phyloP scores from a whole-genome alignment of 208 protist species.

The Wallacemonas sp. region DNA sequence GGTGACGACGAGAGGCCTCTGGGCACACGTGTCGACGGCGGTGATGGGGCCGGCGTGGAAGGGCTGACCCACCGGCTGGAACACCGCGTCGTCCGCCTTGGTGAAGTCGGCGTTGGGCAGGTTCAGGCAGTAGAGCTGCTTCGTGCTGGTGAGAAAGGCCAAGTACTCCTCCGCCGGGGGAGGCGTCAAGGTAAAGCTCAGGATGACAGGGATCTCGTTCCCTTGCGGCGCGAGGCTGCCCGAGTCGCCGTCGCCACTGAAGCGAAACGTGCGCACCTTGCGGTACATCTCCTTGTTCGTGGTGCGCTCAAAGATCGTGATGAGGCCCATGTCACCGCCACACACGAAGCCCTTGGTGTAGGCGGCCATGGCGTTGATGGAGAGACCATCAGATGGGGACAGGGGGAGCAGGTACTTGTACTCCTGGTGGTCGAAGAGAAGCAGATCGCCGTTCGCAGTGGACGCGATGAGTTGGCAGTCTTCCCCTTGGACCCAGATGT shows the following conservation, averaged over 20 bases:
- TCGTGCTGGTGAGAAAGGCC: constrained; percentile 91
- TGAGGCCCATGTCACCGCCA: constrained; percentile 92
- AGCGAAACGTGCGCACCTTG: constrained; percentile 92
- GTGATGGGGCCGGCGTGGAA: constrained; percentile 91
- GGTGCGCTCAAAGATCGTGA: constrained; percentile 92
- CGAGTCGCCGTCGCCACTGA: constrained; percentile 66
- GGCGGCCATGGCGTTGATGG: constrained; percentile 83
- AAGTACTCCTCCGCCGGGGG: constrained; percentile 88
- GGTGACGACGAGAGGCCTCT: constrained; percentile 95
- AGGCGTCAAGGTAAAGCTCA: constrained; percentile 84
- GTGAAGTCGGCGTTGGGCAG: constrained; percentile 94
- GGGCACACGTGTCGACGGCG: constrained; percentile 93
- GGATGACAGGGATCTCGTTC: constrained; percentile 72
- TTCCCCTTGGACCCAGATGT: constrained; percentile 92
- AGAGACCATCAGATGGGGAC: constrained; percentile 86
- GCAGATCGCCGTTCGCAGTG: constrained; percentile 93
- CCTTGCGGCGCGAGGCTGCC: constrained; percentile 22
- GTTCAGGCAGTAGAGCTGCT: constrained; percentile 93
- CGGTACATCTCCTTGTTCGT: constrained; percentile 94
- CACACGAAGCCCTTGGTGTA: constrained; percentile 96
- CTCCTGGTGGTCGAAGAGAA: constrained; percentile 93
- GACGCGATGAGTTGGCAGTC: constrained; percentile 89
- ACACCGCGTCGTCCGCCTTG: constrained; percentile 90
- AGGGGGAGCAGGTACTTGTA: constrained; percentile 84
- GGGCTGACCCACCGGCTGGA: constrained; percentile 89